These are phyloP conservation scores for Oryza coarctata DNA, from an alignment of 176 grass and related monocot species.

Conservation along the genomic window DNA sequence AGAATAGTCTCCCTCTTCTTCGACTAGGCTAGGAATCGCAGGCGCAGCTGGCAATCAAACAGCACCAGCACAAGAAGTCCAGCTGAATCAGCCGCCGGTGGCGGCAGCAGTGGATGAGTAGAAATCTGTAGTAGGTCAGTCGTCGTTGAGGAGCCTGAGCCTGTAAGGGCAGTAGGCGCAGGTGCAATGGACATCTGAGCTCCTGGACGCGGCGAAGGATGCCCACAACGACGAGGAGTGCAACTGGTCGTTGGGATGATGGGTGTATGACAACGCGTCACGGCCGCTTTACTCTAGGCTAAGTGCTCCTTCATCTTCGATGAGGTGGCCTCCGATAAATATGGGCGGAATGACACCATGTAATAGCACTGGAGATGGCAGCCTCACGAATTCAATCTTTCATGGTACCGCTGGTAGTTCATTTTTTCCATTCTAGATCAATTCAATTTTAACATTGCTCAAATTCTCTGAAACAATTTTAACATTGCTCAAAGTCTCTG, in stretches of 20 bases:
- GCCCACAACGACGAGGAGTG: conserved; percentile 45
- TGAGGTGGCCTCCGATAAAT: conserved; percentile 74
- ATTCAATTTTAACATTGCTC: too few relatives aligned
- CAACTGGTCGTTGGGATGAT: conserved; percentile 48
- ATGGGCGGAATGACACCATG: conserved; percentile 67
- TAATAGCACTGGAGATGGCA: conserved; percentile 96
- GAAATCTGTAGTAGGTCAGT: too few relatives aligned
- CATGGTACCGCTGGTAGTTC: too few relatives aligned
- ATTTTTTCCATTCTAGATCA: too few relatives aligned
- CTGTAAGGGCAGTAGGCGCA: not conserved
- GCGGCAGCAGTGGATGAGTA: too few relatives aligned
- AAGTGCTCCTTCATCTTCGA: conserved; percentile 63
- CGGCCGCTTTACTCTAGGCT: conserved; percentile 61
- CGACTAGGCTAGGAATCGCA: conserved; percentile 41
- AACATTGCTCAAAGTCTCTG: too few relatives aligned
- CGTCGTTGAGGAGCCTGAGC: too few relatives aligned
- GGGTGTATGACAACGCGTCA: conserved; percentile 65
- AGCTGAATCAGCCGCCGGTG: not conserved
- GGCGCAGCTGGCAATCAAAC: not conserved
- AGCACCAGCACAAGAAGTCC: conserved; percentile 26
- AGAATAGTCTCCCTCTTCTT: conserved; percentile 45
- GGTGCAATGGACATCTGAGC: conserved; percentile 11
- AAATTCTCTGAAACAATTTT: too few relatives aligned
- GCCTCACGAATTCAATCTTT: conserved; percentile 72
- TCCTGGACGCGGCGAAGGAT: not conserved